Evolutionary conservation across 306 rosid genomes (phyloP).

Genomic region (Quercus suber): DNA sequence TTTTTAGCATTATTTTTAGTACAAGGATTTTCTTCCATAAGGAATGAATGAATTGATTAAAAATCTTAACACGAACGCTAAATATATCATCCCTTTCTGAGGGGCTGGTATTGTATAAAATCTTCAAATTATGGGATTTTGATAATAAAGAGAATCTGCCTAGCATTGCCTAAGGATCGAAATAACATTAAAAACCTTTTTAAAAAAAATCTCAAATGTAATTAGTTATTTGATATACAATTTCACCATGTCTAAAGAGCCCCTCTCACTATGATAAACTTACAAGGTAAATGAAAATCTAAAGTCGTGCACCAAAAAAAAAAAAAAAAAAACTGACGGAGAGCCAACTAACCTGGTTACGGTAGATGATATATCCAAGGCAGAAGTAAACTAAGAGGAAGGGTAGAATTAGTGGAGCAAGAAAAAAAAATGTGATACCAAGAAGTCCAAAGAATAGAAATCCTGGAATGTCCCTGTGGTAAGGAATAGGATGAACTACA

Average conservation of each 20-base stretch:
- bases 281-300: no score
- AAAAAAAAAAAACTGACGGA: conserved; percentile 1
- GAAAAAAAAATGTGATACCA: conserved; percentile 80
- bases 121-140: not conserved
- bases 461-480: conserved; percentile 67
- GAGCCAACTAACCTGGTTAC: conserved; percentile 67
- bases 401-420: conserved; percentile 89
- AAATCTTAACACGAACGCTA: not conserved
- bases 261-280: not conserved
- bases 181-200: not conserved
- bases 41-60: not conserved
- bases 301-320: not conserved
- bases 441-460: conserved; percentile 91
- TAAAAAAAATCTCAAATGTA: no score
- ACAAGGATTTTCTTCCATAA: not conserved
- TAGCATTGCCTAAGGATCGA: not conserved
- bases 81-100: not conserved
- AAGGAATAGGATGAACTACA: conserved; percentile 64
- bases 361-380: conserved; percentile 68
- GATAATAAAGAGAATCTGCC: not conserved
- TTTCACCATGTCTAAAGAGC: not conserved
- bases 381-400: conserved; percentile 78
- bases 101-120: not conserved
- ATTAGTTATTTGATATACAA: not conserved
- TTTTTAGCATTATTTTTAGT: not conserved